Evolutionary conservation across 2,329 filamentous ascomycete species (phyloP), one percentile per base, ranked within the genome.

Genomic region (Geosmithia flava): DNA sequence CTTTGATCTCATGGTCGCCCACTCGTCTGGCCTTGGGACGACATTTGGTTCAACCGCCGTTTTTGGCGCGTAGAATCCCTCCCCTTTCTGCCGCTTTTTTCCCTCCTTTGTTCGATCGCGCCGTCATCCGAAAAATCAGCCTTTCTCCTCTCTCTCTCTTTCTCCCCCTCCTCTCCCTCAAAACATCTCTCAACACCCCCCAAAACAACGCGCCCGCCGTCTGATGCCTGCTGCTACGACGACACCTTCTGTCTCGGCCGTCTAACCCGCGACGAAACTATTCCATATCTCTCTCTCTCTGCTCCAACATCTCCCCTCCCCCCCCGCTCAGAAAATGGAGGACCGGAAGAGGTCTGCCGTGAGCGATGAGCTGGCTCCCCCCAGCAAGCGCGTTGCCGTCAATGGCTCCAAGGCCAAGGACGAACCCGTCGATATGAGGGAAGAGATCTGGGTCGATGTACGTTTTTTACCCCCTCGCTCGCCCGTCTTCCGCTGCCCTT

Each of bases 341-440:
- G 93, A 97, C 75, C 88, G 93, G 80, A 98, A 98, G 80, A 83
- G 93, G 80, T 85, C 89, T 63, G 87, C 89, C 63, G 78, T 85
- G 58, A 77, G 80, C 68, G 87, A 93, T 66, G 88, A 96, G 57
- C 74, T 87, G 61, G 86, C 85, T 55, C 91, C 91, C 55, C 90
- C 91, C 20, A 85, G 82, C 62, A 98, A 97, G 76, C 85, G 89
- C 68, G 86, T 95, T 66, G 87, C 88, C 49, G 78, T 91, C 55
- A 96, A 95, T 74, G 89, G 89, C 53, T 74, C 69, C 59, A 78
- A 76, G 56, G 63, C 67, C 55, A 74, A 74, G 52, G 76, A 78
- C 50, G 75, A 80, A 50, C 65, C 70, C 43, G 65, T 68, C 58
- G 76, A 79, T 55, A 68, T 69, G 61, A 75, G 72, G 59, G 76